Conservation (phyloP, 1,284 basidiomycete genomes). For the Melampsora abietis-canadensis region DNA sequence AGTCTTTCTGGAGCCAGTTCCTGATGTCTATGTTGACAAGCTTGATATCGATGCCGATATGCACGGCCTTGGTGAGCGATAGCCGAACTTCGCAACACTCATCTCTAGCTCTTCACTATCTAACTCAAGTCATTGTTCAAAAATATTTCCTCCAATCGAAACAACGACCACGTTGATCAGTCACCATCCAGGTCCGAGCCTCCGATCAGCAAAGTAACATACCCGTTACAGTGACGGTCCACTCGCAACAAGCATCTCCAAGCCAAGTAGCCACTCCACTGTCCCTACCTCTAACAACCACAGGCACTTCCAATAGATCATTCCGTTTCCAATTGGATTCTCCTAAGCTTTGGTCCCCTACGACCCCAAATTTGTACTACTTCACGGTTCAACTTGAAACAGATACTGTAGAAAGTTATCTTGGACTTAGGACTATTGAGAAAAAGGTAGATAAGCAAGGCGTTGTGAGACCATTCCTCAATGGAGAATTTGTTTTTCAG, state of each 20-base stretch:
- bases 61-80: conserved; percentile 16
- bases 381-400: conserved; percentile 25
- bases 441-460: conserved; percentile 29
- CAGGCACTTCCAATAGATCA: conserved; percentile 25
- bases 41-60: conserved; percentile 12
- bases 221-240: conserved; percentile 1
- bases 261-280: too few species aligned
- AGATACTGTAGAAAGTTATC: conserved; percentile 36
- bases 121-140: too few species aligned
- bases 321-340: conserved; percentile 14
- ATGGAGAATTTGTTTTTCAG: conserved; percentile 43
- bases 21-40: conserved; percentile 14
- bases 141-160: background rate
- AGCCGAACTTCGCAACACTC: background rate
- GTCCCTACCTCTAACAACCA: background rate
- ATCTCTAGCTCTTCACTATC: background rate
- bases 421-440: conserved; percentile 40
- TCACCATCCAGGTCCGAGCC: conserved; percentile 14
- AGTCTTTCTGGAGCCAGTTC: conserved; percentile 41
- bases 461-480: conserved; percentile 35
- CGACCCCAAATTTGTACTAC: conserved; percentile 35
- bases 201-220: background rate
- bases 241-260: background rate
- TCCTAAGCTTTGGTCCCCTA: conserved; percentile 39
- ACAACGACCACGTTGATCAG: background rate